Percentiles rank a stretch among this genome's conserved stretches.
phyloP scores from a whole-genome alignment of 352 stramenopile species.

The Stephanocyclus meneghinianus region DNA sequence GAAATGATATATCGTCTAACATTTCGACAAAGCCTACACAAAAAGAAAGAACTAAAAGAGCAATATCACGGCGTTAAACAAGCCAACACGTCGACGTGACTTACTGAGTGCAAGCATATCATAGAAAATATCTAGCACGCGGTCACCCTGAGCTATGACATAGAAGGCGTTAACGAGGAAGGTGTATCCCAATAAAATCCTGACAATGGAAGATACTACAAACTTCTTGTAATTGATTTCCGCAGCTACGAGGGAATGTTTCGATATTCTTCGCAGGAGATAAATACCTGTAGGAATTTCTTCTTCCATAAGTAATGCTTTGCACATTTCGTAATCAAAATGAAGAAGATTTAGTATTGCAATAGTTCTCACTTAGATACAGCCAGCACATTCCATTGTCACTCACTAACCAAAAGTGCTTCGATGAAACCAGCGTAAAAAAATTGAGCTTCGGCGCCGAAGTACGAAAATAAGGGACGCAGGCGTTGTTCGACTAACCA shows the following conservation, averaged over 20 bases:
- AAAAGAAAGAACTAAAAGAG: too few relatives aligned
- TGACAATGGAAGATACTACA: constrained; percentile 6
- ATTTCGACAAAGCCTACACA: constrained; percentile 6
- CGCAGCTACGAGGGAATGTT: neutral
- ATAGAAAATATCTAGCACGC: constrained; percentile 22
- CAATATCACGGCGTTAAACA: too few relatives aligned
- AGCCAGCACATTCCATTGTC: neutral
- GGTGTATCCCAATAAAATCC: constrained; percentile 24
- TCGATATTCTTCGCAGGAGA: constrained; percentile 31
- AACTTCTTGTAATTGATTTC: constrained; percentile 26
- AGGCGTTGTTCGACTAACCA: neutral
- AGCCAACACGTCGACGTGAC: too few relatives aligned
- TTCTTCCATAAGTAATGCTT: constrained; percentile 35
- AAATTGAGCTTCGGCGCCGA: too few relatives aligned
- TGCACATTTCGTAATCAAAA: neutral
- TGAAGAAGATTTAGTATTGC: too few relatives aligned
- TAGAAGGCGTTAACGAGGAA: constrained; percentile 10
- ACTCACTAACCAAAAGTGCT: neutral
- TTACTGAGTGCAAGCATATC: constrained; percentile 3
- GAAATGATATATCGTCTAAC: constrained; percentile 27
- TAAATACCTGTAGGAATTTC: constrained; percentile 37
- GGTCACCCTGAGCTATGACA: neutral
- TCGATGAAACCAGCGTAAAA: neutral
- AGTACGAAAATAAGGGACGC: too few relatives aligned
- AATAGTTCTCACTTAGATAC: neutral